phyloP scores from a whole-genome alignment of 2,329 filamentous ascomycete genomes.

The Aspergillus phoenicis region DNA sequence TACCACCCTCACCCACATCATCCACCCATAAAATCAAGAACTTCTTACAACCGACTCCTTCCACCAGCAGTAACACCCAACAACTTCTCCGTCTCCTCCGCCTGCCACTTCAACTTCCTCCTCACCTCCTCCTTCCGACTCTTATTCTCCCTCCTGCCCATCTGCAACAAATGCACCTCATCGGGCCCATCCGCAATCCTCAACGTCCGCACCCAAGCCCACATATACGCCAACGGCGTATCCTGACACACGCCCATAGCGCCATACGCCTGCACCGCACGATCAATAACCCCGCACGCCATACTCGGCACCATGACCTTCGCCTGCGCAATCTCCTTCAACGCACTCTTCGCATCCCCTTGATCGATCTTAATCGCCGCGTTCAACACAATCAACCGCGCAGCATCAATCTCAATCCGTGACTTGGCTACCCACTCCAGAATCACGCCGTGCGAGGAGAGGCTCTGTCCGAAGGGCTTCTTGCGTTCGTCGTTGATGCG shows the following conservation, averaged over 20 bases:
- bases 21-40: no score
- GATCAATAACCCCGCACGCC: slow-evolving; percentile 85
- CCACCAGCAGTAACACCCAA: slow-evolving; percentile 35
- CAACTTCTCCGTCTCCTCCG: slow-evolving; percentile 40
- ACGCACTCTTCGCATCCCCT: slow-evolving; percentile 80
- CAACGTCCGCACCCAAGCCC: slow-evolving; percentile 77
- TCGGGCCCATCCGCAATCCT: slow-evolving; percentile 91
- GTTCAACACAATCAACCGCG: slow-evolving; percentile 87
- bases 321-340: slow-evolving; percentile 92
- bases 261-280: slow-evolving; percentile 89
- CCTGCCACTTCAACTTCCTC: slow-evolving; percentile 49
- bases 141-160: slow-evolving; percentile 60
- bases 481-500: slow-evolving; percentile 90
- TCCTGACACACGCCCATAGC: slow-evolving; percentile 92
- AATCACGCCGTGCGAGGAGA: slow-evolving; percentile 89
- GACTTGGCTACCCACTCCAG: slow-evolving; percentile 93
- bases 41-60: slow-evolving; percentile 38
- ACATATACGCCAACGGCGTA: slow-evolving; percentile 84
- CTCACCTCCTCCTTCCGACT: slow-evolving; percentile 47
- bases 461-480: slow-evolving; percentile 84
- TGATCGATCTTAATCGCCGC: slow-evolving; percentile 94
- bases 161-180: slow-evolving; percentile 77
- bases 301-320: slow-evolving; percentile 88
- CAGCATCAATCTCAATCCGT: slow-evolving; percentile 89
- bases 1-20: no score